A percentile compares a stretch with the other conserved stretches of the same genome.
Conservation (phyloP, 495 filamentous ascomycete genomes). For the Aspergillus bertholletiae region DNA sequence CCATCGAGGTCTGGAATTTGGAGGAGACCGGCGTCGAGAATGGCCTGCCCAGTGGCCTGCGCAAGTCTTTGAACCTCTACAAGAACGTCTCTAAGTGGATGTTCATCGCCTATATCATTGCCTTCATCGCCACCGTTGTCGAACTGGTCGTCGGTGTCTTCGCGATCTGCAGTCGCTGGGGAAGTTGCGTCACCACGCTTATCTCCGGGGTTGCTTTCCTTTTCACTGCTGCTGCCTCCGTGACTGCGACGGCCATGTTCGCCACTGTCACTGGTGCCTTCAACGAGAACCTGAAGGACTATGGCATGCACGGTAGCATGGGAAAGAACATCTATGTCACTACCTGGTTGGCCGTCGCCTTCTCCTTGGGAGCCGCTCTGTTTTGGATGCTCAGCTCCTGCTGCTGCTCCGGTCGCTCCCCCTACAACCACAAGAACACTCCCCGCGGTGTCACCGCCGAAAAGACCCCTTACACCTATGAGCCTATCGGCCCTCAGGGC, state of each 20-base stretch:
- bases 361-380: slow-evolving; percentile 64
- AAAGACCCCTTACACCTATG: slow-evolving; percentile 51
- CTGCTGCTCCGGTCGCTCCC: slow-evolving; percentile 73
- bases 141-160: slow-evolving; percentile 68
- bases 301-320: slow-evolving; percentile 60
- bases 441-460: slow-evolving; percentile 35
- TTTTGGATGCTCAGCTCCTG: slow-evolving; percentile 92
- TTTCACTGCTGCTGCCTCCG: slow-evolving; percentile 53
- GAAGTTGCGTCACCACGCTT: slow-evolving; percentile 74
- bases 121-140: slow-evolving; percentile 64
- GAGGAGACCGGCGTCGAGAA: slow-evolving; percentile 50
- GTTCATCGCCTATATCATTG: slow-evolving; percentile 66
- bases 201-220: slow-evolving; percentile 58
- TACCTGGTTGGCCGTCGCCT: slow-evolving; percentile 76
- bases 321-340: slow-evolving; percentile 64
- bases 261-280: slow-evolving; percentile 55
- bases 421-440: slow-evolving; percentile 37
- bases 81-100: slow-evolving; percentile 74
- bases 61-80: slow-evolving; percentile 67
- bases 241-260: slow-evolving; percentile 60
- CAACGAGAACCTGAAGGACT: slow-evolving; percentile 58
- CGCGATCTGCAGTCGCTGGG: slow-evolving; percentile 64
- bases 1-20: slow-evolving; percentile 57
- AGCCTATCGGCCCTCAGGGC: slow-evolving; percentile 38
- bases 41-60: slow-evolving; percentile 60